A percentile compares a stretch with the other conserved stretches of the same genome.
These are phyloP conservation scores for Pythium brachiatum DNA, from an alignment of 352 stramenopile species.

Conservation along the genomic window DNA sequence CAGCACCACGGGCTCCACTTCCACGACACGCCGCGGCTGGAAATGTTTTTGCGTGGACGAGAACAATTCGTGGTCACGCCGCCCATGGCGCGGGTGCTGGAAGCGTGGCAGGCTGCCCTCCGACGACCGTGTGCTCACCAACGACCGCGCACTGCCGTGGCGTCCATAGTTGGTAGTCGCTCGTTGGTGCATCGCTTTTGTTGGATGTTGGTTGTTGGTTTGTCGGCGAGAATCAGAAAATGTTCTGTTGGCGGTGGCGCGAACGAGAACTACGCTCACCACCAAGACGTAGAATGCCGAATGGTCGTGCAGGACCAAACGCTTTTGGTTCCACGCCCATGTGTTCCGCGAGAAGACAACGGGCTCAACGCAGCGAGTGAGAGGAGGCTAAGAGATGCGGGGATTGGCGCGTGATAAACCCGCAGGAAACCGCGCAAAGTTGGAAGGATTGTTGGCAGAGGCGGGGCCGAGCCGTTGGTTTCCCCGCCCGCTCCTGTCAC, in stretches of 20 bases:
- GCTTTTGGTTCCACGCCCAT: constrained; percentile 12
- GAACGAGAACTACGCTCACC: constrained; percentile 1
- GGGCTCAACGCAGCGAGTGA: not conserved
- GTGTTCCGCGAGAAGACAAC: not conserved
- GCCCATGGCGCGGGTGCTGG: not conserved
- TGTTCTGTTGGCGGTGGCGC: constrained; percentile 8
- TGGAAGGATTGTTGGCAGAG: not conserved
- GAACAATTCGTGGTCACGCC: not conserved
- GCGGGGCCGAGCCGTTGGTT: constrained; percentile 2
- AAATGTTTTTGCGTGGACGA: not conserved
- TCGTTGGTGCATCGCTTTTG: not conserved
- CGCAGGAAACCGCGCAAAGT: not conserved
- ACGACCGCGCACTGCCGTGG: not conserved
- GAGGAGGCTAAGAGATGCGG: not conserved
- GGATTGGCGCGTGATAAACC: not conserved
- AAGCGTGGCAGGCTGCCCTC: constrained; percentile 1
- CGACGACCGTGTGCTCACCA: not conserved
- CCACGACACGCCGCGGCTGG: constrained; percentile 10
- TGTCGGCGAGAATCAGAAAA: not conserved
- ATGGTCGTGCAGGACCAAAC: constrained; percentile 2
- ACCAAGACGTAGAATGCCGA: not conserved
- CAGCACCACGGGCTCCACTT: constrained; percentile 14
- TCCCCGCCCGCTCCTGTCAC: not conserved
- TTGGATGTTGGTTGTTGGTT: not conserved
- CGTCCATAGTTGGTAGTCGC: not conserved